Conservation (phyloP, 495 filamentous ascomycete species). For the Achaetomiella virescens region DNA sequence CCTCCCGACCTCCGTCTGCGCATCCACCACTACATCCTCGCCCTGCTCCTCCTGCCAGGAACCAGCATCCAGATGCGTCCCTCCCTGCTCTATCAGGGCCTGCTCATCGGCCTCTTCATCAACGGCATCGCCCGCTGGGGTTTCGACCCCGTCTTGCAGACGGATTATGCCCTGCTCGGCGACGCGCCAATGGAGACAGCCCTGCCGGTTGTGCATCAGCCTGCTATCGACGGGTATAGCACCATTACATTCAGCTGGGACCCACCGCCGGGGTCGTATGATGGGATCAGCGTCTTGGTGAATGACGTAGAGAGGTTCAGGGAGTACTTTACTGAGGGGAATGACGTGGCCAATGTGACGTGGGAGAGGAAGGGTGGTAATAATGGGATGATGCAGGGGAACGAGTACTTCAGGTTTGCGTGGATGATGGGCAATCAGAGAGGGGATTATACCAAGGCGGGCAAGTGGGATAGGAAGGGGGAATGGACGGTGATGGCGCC, state of each 20-base stretch:
- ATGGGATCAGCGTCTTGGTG: slow-evolving; percentile 82
- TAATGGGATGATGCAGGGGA: slow-evolving; percentile 32
- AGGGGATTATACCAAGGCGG: slow-evolving; percentile 76
- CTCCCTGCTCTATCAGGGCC: slow-evolving; percentile 72
- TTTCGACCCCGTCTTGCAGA: slow-evolving; percentile 84
- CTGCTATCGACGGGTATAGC: slow-evolving; percentile 31
- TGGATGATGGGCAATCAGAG: slow-evolving; percentile 64
- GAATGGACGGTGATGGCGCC: slow-evolving; percentile 56
- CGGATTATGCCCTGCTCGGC: slow-evolving; percentile 58
- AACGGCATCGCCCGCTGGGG: slow-evolving; percentile 93
- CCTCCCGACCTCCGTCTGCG: slow-evolving; percentile 68
- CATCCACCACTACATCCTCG: slow-evolving; percentile 96
- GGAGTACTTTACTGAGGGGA: slow-evolving; percentile 49
- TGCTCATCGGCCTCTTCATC: slow-evolving; percentile 85
- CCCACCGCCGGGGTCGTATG: slow-evolving; percentile 52
- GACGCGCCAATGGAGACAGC: slow-evolving; percentile 60
- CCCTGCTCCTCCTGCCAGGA: slow-evolving; percentile 71
- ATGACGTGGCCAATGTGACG: slow-evolving; percentile 30
- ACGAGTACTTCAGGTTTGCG: slow-evolving; percentile 80
- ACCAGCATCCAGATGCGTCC: slow-evolving; percentile 78
- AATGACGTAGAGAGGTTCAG: slow-evolving; percentile 90
- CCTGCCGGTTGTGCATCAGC: slow-evolving; percentile 55
- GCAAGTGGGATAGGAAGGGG: slow-evolving; percentile 64
- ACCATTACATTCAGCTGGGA: slow-evolving; percentile 52
- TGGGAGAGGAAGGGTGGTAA: slow-evolving; percentile 43